Percentiles rank a stretch among this genome's conserved stretches.
Evolutionary conservation across 495 filamentous ascomycete genomes (phyloP).

Genomic region (Hypoxylon trugodes): DNA sequence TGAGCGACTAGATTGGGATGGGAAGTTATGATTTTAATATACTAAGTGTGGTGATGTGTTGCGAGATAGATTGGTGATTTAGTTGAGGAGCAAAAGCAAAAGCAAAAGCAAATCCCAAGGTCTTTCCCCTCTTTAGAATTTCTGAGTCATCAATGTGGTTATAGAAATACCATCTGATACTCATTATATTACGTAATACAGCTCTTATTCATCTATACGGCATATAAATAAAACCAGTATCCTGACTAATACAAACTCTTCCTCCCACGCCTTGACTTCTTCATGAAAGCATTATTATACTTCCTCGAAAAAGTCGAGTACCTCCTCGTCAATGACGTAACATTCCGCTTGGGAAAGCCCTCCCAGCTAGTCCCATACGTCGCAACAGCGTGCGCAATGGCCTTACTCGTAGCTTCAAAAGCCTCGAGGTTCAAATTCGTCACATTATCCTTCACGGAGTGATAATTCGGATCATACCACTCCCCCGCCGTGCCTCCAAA

Average conservation of each 20-base stretch:
- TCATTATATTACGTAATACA: no score
- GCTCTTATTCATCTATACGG: neutral
- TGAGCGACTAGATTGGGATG: no score
- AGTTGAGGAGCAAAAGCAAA: no score
- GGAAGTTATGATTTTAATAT: no score
- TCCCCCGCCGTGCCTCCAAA: slow-evolving; percentile 70
- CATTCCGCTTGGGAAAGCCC: slow-evolving; percentile 42
- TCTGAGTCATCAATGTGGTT: no score
- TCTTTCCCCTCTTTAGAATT: no score
- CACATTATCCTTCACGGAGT: slow-evolving; percentile 64
- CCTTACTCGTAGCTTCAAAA: slow-evolving; percentile 67
- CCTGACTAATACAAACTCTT: slow-evolving; percentile 5
- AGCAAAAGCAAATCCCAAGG: no score
- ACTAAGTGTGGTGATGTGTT: no score
- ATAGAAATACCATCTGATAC: no score
- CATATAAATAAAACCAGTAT: slow-evolving; percentile 38
- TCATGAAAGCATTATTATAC: slow-evolving; percentile 13
- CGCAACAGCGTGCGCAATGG: slow-evolving; percentile 70
- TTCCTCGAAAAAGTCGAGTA: neutral
- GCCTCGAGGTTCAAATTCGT: slow-evolving; percentile 67
- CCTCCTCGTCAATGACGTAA: slow-evolving; percentile 22
- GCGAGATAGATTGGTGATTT: no score
- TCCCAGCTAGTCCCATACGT: slow-evolving; percentile 64
- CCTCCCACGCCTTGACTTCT: slow-evolving; percentile 19
- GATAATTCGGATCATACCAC: slow-evolving; percentile 70